Base-by-base conservation (phyloP, 1,139 yeast species). In the Protomyces macrosporus region DNA sequence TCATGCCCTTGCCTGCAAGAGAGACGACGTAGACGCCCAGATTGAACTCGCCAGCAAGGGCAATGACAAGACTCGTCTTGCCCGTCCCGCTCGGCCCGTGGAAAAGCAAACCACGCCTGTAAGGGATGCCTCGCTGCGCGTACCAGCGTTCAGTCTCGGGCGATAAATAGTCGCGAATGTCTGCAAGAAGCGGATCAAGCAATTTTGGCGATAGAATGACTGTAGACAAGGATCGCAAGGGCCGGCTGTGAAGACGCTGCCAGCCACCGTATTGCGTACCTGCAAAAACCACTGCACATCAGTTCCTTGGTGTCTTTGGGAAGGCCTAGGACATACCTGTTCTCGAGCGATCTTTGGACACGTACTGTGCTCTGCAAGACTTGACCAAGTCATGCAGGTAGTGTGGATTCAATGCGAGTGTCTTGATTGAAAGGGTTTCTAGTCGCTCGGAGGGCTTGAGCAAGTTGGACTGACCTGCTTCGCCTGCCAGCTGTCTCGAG, bases 1-100 rank as follows among this genome's bases (percentile, higher is more conserved):
- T 93, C 70, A 93, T 78, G 70, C 93, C 90, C 66, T 87, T 86
- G 72, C 93, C 98, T 32, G 97, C 86, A 58, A 93, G 79, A 72
- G 93, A 93, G 75, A 93, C 79, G 51, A 93, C 88, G 74, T 98
- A 95, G 71, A 93, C 93, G 74, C 91, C 91, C 75, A 93, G 93
- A 75, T 95, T 97, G 72, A 93, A 79, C 69, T 91, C 96, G 36
- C 98, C 99, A 0, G 98, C 98, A 65, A 93, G 78, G 0, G 98
- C 97, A 74, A 91, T 98, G 66, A 93, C 93, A 68, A 90, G 89
- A 70, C 96, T 88, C 1, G 98, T 90, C 73, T 93, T 93, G 64
- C 99, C 99, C 69, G 95, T 86, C 0, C 99, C 99, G 0, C 98
- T 98, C 0, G 99, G 98, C 0, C 99, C 99, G 74, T 89, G 91